A percentile compares a stretch with the other conserved stretches of the same genome.
Evolutionary conservation across 805 yeast genomes (phyloP).

Genomic region (Saturnispora saitoi): DNA sequence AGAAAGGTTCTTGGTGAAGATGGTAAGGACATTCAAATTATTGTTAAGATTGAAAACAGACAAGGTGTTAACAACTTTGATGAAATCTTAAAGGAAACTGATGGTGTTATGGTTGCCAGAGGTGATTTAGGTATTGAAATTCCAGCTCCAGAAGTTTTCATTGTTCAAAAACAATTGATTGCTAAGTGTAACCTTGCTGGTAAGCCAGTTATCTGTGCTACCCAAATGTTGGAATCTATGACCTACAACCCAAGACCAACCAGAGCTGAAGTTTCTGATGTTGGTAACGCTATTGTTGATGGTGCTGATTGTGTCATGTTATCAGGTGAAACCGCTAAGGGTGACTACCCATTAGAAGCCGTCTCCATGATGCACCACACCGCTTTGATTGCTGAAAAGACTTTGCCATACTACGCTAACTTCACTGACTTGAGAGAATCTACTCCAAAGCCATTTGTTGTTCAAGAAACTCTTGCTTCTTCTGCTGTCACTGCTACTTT

Average conservation of each 20-base stretch:
- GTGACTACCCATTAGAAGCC: slow-evolving; percentile 96
- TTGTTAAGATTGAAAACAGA: slow-evolving; percentile 96
- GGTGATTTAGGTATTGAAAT: slow-evolving; percentile 99
- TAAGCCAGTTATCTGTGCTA: slow-evolving; percentile 98
- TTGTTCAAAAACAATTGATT: slow-evolving; percentile 96
- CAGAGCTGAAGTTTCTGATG: slow-evolving; percentile 98
- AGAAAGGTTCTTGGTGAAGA: slow-evolving; percentile 95
- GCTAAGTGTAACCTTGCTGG: slow-evolving; percentile 99
- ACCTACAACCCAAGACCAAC: slow-evolving; percentile 99
- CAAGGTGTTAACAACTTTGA: slow-evolving; percentile 99
- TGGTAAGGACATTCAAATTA: slow-evolving; percentile 93
- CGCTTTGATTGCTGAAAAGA: slow-evolving; percentile 91
- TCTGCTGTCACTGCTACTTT: slow-evolving; percentile 95
- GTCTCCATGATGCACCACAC: slow-evolving; percentile 99
- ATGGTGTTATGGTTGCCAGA: slow-evolving; percentile 99
- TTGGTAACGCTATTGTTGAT: slow-evolving; percentile 97
- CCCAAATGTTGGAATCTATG: slow-evolving; percentile 99
- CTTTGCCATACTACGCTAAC: slow-evolving; percentile 75
- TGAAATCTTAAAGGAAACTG: slow-evolving; percentile 87
- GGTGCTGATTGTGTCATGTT: slow-evolving; percentile 99
- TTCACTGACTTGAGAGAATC: slow-evolving; percentile 84
- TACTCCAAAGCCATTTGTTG: slow-evolving; percentile 81
- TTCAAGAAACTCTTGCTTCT: slow-evolving; percentile 94
- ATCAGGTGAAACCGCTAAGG: slow-evolving; percentile 99
- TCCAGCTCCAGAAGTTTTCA: slow-evolving; percentile 97